Evolutionary conservation across 2,329 filamentous ascomycete species (phyloP).

Genomic region (Neurospora sp.): DNA sequence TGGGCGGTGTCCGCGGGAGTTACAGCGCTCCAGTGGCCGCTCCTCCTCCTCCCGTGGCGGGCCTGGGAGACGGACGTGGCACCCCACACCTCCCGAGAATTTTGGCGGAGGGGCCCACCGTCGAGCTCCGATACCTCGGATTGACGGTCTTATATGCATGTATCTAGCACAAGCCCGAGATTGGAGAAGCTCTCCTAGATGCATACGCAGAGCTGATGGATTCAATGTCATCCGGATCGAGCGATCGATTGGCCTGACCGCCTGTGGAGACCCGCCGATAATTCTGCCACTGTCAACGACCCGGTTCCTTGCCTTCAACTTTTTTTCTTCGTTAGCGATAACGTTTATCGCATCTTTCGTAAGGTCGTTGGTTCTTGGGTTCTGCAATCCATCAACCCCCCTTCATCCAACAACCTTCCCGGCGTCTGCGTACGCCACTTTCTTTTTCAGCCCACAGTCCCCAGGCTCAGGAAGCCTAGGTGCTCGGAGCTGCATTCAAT

Average conservation of each 20-base stretch:
- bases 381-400: background rate
- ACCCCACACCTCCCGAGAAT: background rate
- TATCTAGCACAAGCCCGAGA: too few species aligned
- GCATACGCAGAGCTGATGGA: background rate
- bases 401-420: background rate
- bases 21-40: background rate
- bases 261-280: background rate
- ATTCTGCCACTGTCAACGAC: conserved; percentile 8
- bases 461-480: background rate
- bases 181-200: background rate
- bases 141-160: background rate
- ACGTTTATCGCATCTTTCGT: conserved; percentile 1
- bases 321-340: conserved; percentile 3
- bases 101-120: background rate
- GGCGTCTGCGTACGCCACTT: background rate
- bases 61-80: background rate
- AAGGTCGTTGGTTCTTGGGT: background rate
- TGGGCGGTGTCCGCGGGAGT: background rate
- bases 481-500: background rate
- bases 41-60: background rate
- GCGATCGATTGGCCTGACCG: conserved; percentile 1
- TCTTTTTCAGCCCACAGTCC: background rate
- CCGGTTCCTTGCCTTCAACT: conserved; percentile 1
- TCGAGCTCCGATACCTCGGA: background rate
- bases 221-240: background rate